phyloP scores from a whole-genome alignment of 371 early-diverging fungal genomes.

The Apophysomyces sp. region DNA sequence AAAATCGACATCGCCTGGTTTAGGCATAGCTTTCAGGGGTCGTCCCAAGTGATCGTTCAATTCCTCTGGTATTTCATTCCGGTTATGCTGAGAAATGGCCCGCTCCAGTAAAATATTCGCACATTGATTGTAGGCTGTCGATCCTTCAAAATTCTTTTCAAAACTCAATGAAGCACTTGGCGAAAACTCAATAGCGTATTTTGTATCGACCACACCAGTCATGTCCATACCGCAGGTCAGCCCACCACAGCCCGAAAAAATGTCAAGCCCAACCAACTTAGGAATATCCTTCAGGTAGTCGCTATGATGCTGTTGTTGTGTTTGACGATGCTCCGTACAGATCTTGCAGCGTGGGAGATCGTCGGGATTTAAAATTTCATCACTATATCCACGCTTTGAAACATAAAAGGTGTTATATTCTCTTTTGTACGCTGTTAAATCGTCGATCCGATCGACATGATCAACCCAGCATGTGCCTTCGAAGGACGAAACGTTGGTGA shows the following conservation, averaged over 20 bases:
- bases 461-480: constrained; percentile 57
- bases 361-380: constrained; percentile 9
- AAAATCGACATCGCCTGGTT: constrained; percentile 58
- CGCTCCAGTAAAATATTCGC: constrained; percentile 55
- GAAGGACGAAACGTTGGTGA: constrained; percentile 17
- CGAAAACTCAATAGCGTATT: constrained; percentile 57
- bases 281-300: not conserved
- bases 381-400: constrained; percentile 4
- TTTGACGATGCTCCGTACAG: constrained; percentile 24
- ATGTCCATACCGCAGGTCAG: constrained; percentile 60
- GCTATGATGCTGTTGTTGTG: not conserved
- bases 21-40: constrained; percentile 47
- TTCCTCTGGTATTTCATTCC: constrained; percentile 13
- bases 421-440: constrained; percentile 39
- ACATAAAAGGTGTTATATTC: constrained; percentile 42
- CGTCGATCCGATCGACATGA: constrained; percentile 26
- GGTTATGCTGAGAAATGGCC: constrained; percentile 42
- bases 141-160: constrained; percentile 53
- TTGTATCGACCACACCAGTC: constrained; percentile 50
- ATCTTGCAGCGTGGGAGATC: constrained; percentile 16
- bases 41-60: constrained; percentile 35
- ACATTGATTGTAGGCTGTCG: constrained; percentile 56
- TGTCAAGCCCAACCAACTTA: constrained; percentile 52
- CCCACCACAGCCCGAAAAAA: constrained; percentile 69
- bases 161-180: constrained; percentile 56